These are phyloP conservation scores for Rhizopogon sp. DNA, from an alignment of 768 basidiomycete species.

Conservation along the genomic window DNA sequence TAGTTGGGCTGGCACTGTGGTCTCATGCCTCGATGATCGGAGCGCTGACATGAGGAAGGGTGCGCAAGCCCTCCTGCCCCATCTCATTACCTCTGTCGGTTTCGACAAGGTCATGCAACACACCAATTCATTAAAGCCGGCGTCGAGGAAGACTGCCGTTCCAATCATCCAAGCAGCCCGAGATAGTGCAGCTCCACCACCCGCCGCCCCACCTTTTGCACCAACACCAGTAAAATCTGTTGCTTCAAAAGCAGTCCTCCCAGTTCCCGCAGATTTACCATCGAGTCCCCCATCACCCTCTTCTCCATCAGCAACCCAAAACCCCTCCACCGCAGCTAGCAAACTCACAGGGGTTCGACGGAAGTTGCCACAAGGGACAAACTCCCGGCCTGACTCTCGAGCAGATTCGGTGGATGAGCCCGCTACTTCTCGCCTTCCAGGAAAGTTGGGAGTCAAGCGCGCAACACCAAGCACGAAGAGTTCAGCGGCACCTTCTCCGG, in stretches of 20 bases:
- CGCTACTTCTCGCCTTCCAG: conserved; percentile 26
- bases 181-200: conserved; percentile 30
- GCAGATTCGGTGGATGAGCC: conserved; percentile 33
- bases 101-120: conserved; percentile 85
- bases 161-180: conserved; percentile 88
- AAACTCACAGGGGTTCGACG: conserved; percentile 67
- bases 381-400: conserved; percentile 41
- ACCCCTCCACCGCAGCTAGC: conserved; percentile 16
- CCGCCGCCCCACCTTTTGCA: conserved; percentile 22
- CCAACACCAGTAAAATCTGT: conserved; percentile 23
- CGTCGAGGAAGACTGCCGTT: conserved; percentile 76
- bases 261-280: conserved; percentile 21
- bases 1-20: conserved; percentile 56
- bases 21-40: conserved; percentile 86
- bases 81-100: conserved; percentile 68
- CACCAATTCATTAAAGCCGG: conserved; percentile 84
- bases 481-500: conserved; percentile 28
- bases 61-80: conserved; percentile 76
- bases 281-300: conserved; percentile 37
- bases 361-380: conserved; percentile 60
- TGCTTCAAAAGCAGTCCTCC: conserved; percentile 16
- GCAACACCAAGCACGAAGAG: conserved; percentile 31
- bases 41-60: conserved; percentile 89
- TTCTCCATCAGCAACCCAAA: conserved; percentile 21
- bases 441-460: conserved; percentile 41